phyloP scores from a whole-genome alignment of 768 basidiomycete genomes.

The Paxillus ammoniavirescens region DNA sequence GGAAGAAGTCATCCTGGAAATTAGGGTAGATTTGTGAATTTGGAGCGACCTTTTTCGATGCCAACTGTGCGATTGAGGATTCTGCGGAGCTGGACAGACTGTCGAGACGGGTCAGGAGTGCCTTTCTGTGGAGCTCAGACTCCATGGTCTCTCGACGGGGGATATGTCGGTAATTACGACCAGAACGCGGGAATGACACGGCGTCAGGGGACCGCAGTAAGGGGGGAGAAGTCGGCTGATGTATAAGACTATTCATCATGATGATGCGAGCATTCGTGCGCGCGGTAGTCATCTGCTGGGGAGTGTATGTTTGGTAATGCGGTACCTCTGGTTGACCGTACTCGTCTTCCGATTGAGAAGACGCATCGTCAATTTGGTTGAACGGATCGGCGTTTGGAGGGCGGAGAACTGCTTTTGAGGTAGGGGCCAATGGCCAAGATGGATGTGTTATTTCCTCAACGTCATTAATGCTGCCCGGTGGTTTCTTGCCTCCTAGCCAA shows the following conservation, averaged over 20 bases:
- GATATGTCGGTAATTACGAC: slow-evolving; percentile 39
- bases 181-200: slow-evolving; percentile 56
- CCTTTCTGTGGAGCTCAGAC: slow-evolving; percentile 48
- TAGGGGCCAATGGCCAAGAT: slow-evolving; percentile 32
- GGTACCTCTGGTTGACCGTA: slow-evolving; percentile 21
- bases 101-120: slow-evolving; percentile 47
- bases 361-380: slow-evolving; percentile 33
- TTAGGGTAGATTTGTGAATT: slow-evolving; percentile 34
- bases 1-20: slow-evolving; percentile 27
- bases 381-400: slow-evolving; percentile 23
- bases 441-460: slow-evolving; percentile 23
- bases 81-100: slow-evolving; percentile 41
- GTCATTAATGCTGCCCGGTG: slow-evolving; percentile 22
- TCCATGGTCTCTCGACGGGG: slow-evolving; percentile 40
- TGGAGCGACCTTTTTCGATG: slow-evolving; percentile 30
- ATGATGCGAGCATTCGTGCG: slow-evolving; percentile 40
- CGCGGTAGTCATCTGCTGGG: slow-evolving; percentile 30
- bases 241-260: slow-evolving; percentile 47
- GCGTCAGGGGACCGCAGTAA: slow-evolving; percentile 39
- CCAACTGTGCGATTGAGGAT: slow-evolving; percentile 44
- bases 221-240: slow-evolving; percentile 44
- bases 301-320: slow-evolving; percentile 13
- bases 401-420: slow-evolving; percentile 18
- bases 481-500: slow-evolving; percentile 49
- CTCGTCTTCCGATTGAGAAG: slow-evolving; percentile 38